Evolutionary conservation across 345 rosid genomes (phyloP).

Genomic region (Hibiscus tridactylites): DNA sequence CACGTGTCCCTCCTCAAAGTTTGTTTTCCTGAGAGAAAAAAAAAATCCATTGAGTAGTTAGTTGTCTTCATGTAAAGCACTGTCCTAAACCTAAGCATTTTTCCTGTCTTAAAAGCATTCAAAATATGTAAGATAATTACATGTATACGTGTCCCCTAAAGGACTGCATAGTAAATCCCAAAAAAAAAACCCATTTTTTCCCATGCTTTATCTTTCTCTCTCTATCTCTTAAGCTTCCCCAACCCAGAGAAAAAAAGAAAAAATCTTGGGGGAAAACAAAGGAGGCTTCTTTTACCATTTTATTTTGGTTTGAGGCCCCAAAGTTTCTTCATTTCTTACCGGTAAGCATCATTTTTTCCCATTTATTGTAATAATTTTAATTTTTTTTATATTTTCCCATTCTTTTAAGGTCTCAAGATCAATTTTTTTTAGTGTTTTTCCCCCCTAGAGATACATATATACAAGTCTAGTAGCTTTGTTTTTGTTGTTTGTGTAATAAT

Average conservation of each 20-base stretch:
- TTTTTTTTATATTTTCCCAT: background rate
- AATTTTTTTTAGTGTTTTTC: background rate
- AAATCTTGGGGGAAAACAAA: background rate
- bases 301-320: background rate
- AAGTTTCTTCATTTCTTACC: conserved; percentile 24
- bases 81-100: background rate
- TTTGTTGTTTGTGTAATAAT: background rate
- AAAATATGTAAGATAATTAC: conserved; percentile 18
- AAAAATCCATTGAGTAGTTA: conserved; percentile 10
- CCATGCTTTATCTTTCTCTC: background rate
- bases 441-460: background rate
- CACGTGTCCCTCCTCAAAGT: conserved; percentile 37
- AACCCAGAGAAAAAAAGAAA: background rate
- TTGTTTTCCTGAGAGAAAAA: conserved; percentile 8
- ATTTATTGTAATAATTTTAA: background rate
- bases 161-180: conserved; percentile 7
- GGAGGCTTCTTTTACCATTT: conserved; percentile 8
- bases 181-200: background rate
- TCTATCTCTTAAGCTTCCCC: conserved; percentile 3
- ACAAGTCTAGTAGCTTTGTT: background rate
- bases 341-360: conserved; percentile 18
- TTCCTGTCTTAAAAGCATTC: conserved; percentile 16
- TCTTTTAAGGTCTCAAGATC: conserved; percentile 1
- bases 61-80: conserved; percentile 22
- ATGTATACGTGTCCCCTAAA: conserved; percentile 40